Evolutionary conservation across 768 basidiomycete genomes (phyloP).

Genomic region (Kwoniella mangroviensis): DNA sequence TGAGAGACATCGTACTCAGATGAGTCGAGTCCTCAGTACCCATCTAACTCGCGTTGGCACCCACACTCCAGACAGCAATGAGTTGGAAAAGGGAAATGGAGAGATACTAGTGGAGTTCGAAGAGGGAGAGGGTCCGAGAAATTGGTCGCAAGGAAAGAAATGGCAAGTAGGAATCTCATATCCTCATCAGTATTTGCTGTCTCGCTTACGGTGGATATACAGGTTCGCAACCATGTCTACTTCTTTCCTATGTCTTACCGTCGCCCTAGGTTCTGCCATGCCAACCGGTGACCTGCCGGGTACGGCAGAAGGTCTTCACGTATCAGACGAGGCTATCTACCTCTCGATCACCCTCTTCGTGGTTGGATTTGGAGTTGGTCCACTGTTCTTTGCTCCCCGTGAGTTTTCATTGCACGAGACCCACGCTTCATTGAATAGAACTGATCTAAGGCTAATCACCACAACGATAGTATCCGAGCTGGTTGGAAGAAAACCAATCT

Average conservation of each 20-base stretch:
- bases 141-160: constrained; percentile 36
- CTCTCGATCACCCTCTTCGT: constrained; percentile 42
- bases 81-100: constrained; percentile 31
- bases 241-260: constrained; percentile 44
- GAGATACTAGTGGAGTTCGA: constrained; percentile 38
- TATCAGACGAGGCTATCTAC: constrained; percentile 38
- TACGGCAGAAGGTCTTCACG: constrained; percentile 36
- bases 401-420: constrained; percentile 1
- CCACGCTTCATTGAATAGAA: no score
- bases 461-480: constrained; percentile 37
- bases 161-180: constrained; percentile 29
- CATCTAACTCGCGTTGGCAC: constrained; percentile 15
- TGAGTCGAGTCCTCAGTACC: constrained; percentile 6
- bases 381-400: constrained; percentile 49
- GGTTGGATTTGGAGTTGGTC: constrained; percentile 53
- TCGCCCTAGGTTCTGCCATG: constrained; percentile 47
- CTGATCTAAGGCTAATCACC: background rate
- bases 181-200: background rate
- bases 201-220: background rate
- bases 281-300: constrained; percentile 46
- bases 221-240: constrained; percentile 29
- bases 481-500: constrained; percentile 47
- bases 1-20: constrained; percentile 12
- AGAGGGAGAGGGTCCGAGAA: constrained; percentile 39
- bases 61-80: constrained; percentile 10